Base-by-base conservation (phyloP, 805 yeast genomes). In the Sugiyamaella smithiae region DNA sequence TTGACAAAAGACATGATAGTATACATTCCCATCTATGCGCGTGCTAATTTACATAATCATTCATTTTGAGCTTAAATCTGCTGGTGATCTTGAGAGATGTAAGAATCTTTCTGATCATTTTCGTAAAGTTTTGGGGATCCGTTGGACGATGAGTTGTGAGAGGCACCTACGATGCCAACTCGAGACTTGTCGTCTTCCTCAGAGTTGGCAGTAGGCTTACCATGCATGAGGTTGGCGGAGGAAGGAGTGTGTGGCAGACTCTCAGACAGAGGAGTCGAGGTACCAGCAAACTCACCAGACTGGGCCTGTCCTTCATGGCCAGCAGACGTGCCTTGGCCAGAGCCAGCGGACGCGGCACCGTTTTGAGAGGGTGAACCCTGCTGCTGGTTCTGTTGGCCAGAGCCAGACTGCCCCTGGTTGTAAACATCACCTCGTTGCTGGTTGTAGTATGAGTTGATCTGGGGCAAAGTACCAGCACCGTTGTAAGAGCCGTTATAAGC, bases 161-260 rank as follows among this genome's bases (percentile, higher is more conserved):
- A 26, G 17, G 33, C 35, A 23, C 4, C 45, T n/a, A 22, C 41
- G n/a, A 32, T 32, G 37, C 37, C 43, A 24, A 24, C 16, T 5
- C 33, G 11, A 23, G 33, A 25, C 43, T 40, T 26, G 33, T 25
- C 22, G 33, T 26, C 33, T 22, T 40, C 33, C 14, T 25, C 32
- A 31, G 16, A 11, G 17, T 28, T 12, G 22, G 33, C 12, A 20
- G 41, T n/a, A 12, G 41, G 24, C 32, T 26, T 17, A 23, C 46
- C 46, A 12, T 45, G 31, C 43, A 40, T 6, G 35, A 45, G 45
- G 46, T 31, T 40, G 33, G 52, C 45, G 11, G 51, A 45, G 4
- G 56, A 43, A 8, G 58, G 59, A 12, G 61, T 55, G 44, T 54
- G 57, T 16, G 56, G 57, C 49, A 54, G 43, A 25, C 50, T 42